A percentile compares a stretch with the other conserved stretches of the same genome.
These are phyloP conservation scores for Triticum dicoccoides DNA, from an alignment of 176 grass and related monocot species.

Conservation along the genomic window DNA sequence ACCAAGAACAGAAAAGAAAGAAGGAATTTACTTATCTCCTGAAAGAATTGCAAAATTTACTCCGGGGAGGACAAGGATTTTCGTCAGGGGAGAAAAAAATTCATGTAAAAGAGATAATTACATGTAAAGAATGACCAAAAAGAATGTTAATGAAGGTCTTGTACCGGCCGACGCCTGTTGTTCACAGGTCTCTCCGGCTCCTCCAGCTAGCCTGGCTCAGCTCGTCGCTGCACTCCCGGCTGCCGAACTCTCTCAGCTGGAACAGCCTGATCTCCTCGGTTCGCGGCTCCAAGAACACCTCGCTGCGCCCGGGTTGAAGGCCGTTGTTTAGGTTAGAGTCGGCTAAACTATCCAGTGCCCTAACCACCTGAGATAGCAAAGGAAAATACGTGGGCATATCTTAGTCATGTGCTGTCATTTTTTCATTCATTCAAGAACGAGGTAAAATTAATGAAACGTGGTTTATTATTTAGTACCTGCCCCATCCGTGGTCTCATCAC, in stretches of 20 bases:
- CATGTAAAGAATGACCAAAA: conserved; percentile 76
- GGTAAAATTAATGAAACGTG: not conserved
- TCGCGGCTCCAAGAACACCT: conserved; percentile 75
- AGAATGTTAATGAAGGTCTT: conserved; percentile 47
- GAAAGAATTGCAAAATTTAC: conserved; percentile 67
- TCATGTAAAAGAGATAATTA: conserved; percentile 93
- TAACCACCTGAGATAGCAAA: conserved; percentile 69
- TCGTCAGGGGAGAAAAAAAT: conserved; percentile 36
- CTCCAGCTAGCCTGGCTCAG: conserved; percentile 65
- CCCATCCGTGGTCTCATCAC: conserved; percentile 89
- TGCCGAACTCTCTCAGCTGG: conserved; percentile 79
- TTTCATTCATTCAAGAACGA: not conserved
- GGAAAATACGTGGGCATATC: not conserved
- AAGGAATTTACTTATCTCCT: conserved; percentile 52
- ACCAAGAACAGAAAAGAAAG: not conserved
- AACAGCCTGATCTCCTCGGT: conserved; percentile 95
- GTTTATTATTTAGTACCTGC: conserved; percentile 57
- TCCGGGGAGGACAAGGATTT: conserved; percentile 56
- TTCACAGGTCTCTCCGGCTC: conserved; percentile 63
- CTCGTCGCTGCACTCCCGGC: conserved; percentile 68
- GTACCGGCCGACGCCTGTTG: conserved; percentile 43
- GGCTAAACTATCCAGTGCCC: conserved; percentile 90
- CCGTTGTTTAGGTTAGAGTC: conserved; percentile 93
- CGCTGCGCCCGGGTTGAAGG: conserved; percentile 73
- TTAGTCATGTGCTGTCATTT: not conserved